A percentile compares a stretch with the other conserved stretches of the same genome.
Conservation (phyloP, 257 asterid species). For the Solanum virginianum region DNA sequence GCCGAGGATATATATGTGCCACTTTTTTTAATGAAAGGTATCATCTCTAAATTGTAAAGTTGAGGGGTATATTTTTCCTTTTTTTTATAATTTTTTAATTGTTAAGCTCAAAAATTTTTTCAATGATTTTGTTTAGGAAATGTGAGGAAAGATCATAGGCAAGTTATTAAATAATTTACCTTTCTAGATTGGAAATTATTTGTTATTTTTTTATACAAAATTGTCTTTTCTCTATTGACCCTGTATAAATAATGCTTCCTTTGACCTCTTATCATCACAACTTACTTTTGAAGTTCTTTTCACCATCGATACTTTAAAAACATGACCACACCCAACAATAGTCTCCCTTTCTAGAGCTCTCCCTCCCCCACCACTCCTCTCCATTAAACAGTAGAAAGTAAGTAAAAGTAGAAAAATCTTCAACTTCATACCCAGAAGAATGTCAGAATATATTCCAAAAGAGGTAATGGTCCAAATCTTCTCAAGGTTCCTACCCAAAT, state of each 20-base stretch:
- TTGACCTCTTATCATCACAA: neutral
- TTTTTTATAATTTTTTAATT: no score
- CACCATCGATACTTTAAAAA: neutral
- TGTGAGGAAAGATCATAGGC: neutral
- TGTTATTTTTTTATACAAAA: no score
- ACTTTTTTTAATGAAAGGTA: neutral
- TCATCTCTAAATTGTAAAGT: neutral
- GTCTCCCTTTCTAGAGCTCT: neutral
- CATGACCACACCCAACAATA: neutral
- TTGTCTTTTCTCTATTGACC: neutral
- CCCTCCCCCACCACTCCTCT: neutral
- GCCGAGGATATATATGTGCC: neutral
- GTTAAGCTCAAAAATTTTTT: neutral
- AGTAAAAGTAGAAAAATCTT: neutral
- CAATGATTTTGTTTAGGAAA: neutral
- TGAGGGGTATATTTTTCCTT: neutral
- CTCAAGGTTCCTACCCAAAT: neutral
- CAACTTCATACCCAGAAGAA: neutral
- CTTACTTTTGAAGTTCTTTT: neutral
- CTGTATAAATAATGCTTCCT: neutral
- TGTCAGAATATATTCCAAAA: neutral
- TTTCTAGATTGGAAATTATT: neutral
- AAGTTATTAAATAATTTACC: neutral
- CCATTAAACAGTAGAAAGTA: neutral
- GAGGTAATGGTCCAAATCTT: neutral